A percentile compares a stretch with the other conserved stretches of the same genome.
These are phyloP conservation scores for Smallanthus sonchifolius DNA, from an alignment of 129 eudicot genomes.

Conservation along the genomic window DNA sequence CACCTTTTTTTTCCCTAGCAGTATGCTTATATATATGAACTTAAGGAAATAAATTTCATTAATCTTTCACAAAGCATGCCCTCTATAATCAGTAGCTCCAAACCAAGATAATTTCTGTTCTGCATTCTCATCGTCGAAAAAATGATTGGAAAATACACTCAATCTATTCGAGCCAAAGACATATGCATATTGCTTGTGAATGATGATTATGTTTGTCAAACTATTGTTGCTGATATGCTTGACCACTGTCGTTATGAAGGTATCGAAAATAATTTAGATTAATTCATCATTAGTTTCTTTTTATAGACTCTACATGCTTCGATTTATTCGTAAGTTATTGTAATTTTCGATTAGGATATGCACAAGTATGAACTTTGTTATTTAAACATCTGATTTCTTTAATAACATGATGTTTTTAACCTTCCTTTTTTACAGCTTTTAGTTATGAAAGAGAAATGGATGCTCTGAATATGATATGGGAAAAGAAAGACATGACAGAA, in stretches of 20 bases:
- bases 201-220: constrained; percentile 29
- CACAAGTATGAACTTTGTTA: background rate
- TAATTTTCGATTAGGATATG: background rate
- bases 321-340: background rate
- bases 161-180: constrained; percentile 18
- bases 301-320: constrained; percentile 1
- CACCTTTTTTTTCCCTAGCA: constrained; percentile 16
- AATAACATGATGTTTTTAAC: background rate
- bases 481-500: constrained; percentile 26
- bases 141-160: constrained; percentile 25
- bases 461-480: constrained; percentile 26
- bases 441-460: constrained; percentile 28
- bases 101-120: constrained; percentile 11
- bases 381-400: background rate
- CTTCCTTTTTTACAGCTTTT: constrained; percentile 18
- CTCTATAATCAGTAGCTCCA: constrained; percentile 4
- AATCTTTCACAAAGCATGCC: constrained; percentile 7
- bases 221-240: constrained; percentile 36
- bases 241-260: constrained; percentile 36
- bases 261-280: background rate
- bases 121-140: background rate
- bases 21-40: constrained; percentile 20
- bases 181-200: constrained; percentile 45
- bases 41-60: constrained; percentile 21
- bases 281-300: background rate